phyloP scores from a whole-genome alignment of 805 yeast genomes.

The Myxozyma udenii region DNA sequence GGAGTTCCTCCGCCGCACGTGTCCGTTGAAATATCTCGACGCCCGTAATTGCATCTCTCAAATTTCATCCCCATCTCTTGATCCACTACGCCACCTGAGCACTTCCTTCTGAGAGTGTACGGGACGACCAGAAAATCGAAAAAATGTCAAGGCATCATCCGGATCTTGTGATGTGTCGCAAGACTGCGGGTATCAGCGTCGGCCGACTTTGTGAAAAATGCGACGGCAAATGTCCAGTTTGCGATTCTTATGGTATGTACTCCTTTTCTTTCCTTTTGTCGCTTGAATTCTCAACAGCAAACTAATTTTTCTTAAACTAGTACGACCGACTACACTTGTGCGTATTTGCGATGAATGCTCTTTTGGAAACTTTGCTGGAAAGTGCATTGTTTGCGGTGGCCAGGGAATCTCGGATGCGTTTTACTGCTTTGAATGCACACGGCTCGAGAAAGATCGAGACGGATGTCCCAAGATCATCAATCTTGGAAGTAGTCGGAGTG shows the following conservation, averaged over 20 bases:
- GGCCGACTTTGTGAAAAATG: conserved; percentile 80
- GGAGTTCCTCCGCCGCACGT: too few species aligned
- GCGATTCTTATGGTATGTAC: conserved; percentile 65
- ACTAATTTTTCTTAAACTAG: conserved; percentile 2
- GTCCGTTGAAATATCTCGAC: too few species aligned
- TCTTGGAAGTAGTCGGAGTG: conserved; percentile 72
- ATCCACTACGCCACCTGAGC: too few species aligned
- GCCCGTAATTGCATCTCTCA: too few species aligned
- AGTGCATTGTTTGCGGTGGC: conserved; percentile 77
- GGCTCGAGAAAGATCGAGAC: conserved; percentile 74
- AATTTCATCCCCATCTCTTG: too few species aligned
- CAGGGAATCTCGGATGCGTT: conserved; percentile 65
- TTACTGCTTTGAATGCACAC: conserved; percentile 83
- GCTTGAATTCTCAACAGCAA: not conserved
- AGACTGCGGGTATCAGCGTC: conserved; percentile 70
- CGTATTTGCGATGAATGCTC: conserved; percentile 84
- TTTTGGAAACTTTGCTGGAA: conserved; percentile 58
- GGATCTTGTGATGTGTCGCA: conserved; percentile 78
- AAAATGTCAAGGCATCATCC: conserved; percentile 85
- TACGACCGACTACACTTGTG: conserved; percentile 63
- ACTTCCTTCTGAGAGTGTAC: too few species aligned
- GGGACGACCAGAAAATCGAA: too few species aligned
- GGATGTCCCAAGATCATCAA: conserved; percentile 88
- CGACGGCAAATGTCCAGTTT: conserved; percentile 87
- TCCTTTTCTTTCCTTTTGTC: not conserved